Base-by-base conservation (phyloP, 2,329 filamentous ascomycete genomes). In the Clonostachys chloroleuca region DNA sequence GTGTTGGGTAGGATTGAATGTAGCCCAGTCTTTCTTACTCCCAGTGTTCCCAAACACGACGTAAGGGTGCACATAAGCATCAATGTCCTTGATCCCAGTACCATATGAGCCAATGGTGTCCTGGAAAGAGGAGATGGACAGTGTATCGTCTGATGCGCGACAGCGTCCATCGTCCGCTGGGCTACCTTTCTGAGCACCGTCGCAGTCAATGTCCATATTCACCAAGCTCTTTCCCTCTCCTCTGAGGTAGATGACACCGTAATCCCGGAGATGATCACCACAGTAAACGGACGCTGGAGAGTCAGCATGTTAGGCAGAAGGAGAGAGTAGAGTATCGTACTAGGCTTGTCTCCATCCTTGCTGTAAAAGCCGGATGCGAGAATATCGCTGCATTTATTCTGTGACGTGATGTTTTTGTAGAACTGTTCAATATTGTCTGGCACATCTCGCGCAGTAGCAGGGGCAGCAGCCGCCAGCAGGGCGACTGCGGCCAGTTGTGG, bases 181-280 rank as follows among this genome's bases (percentile, higher is more conserved):
- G 24, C 24, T 30, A 6, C 65, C 64, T 17, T 62, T 59, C 47
- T 76, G 68, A 8, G 65, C 56, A 18, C 79, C 79, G 52, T 83
- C 78, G 55, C 79, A 83, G 62, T 80, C 78, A 46, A 82, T 67
- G 53, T 81, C 78, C 74, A 82, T 79, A 59, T 81, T 74, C 24
- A 30, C 24, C 24, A 30, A 9, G 24, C 24, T 30, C 24, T 30
- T 30, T 10, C 24, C 24, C 24, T 30, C 24, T 30, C 24, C 24
- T 30, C 24, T 8, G 24, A 30, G 24, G 24, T 30, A 30, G 24
- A 30, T 30, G 24, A 30, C 24, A 30, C 24, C 24, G 24, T 30
- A 30, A 6, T 30, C 24, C 24, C 24, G 24, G 24, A 30, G 24
- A 30, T 30, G 24, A 10, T 30, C 24, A 30, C 24, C 24, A 30